Conservation (phyloP, 768 basidiomycete genomes). For the Boletus rubescentipes region DNA sequence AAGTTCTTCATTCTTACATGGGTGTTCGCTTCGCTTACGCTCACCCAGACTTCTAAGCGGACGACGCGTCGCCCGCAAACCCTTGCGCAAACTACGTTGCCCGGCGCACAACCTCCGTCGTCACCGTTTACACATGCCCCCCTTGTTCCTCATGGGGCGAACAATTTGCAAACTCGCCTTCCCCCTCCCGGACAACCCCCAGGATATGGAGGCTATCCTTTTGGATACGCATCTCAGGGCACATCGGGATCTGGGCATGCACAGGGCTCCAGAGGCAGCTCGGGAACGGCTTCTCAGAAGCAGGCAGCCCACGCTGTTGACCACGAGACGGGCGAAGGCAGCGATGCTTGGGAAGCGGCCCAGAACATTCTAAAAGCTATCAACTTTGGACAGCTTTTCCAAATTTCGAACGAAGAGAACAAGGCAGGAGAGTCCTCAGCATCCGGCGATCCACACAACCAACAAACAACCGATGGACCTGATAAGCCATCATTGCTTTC, state of each 20-base stretch:
- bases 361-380: conserved; percentile 77
- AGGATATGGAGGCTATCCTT: conserved; percentile 40
- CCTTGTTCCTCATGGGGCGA: conserved; percentile 30
- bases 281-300: conserved; percentile 9
- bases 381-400: conserved; percentile 60
- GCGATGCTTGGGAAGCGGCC: conserved; percentile 74
- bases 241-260: conserved; percentile 7
- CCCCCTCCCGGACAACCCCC: conserved; percentile 29
- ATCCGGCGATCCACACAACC: conserved; percentile 1
- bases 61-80: conserved; percentile 80
- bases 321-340: conserved; percentile 42
- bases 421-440: conserved; percentile 11
- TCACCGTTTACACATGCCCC: conserved; percentile 66
- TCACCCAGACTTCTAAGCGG: conserved; percentile 64
- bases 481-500: conserved; percentile 4
- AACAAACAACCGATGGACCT: background rate
- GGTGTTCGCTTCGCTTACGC: conserved; percentile 7
- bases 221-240: conserved; percentile 36
- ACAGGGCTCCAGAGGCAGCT: background rate
- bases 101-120: conserved; percentile 30
- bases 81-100: conserved; percentile 28
- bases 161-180: conserved; percentile 38
- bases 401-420: conserved; percentile 34
- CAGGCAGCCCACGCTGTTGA: conserved; percentile 13
- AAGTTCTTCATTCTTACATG: background rate